Percentiles rank a stretch among this genome's conserved stretches.
Conservation (phyloP, 805 yeast genomes). For the Helenozyma rhizophorensis region DNA sequence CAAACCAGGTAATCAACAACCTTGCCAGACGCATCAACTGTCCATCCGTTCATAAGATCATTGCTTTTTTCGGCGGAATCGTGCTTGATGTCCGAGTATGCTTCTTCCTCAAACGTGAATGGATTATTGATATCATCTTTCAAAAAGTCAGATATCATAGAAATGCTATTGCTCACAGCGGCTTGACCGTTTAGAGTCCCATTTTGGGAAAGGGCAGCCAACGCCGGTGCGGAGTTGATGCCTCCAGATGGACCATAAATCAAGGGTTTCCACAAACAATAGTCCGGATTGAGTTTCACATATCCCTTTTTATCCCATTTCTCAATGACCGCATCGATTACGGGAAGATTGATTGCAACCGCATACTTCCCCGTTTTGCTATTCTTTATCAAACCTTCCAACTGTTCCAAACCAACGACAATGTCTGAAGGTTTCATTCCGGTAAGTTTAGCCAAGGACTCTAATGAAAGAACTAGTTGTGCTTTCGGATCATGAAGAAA, state of each 20-base stretch:
- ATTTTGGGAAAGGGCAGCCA: constrained; percentile 12
- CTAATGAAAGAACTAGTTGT: constrained; percentile 43
- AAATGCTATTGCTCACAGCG: constrained; percentile 44
- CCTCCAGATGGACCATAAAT: constrained; percentile 87
- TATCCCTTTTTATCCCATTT: constrained; percentile 56
- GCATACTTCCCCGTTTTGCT: constrained; percentile 45
- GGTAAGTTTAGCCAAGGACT: constrained; percentile 59
- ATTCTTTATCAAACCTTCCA: constrained; percentile 55
- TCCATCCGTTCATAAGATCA: background rate
- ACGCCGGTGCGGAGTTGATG: constrained; percentile 57
- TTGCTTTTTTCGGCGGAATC: background rate
- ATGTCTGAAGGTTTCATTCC: constrained; percentile 90
- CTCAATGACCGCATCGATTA: constrained; percentile 38
- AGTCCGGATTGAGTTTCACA: constrained; percentile 45
- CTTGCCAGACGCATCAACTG: constrained; percentile 9
- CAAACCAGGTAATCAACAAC: constrained; percentile 5
- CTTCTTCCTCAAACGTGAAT: constrained; percentile 54
- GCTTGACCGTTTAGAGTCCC: constrained; percentile 4
- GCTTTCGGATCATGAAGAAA: constrained; percentile 6
- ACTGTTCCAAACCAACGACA: constrained; percentile 76
- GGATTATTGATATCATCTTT: constrained; percentile 67
- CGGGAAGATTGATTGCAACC: constrained; percentile 45
- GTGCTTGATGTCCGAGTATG: constrained; percentile 41
- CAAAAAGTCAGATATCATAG: constrained; percentile 54
- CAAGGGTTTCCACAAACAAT: constrained; percentile 75